Percentiles rank a stretch among this genome's conserved stretches.
Evolutionary conservation across 2,329 filamentous ascomycete species (phyloP).

Genomic region (Mariannaea elegans): DNA sequence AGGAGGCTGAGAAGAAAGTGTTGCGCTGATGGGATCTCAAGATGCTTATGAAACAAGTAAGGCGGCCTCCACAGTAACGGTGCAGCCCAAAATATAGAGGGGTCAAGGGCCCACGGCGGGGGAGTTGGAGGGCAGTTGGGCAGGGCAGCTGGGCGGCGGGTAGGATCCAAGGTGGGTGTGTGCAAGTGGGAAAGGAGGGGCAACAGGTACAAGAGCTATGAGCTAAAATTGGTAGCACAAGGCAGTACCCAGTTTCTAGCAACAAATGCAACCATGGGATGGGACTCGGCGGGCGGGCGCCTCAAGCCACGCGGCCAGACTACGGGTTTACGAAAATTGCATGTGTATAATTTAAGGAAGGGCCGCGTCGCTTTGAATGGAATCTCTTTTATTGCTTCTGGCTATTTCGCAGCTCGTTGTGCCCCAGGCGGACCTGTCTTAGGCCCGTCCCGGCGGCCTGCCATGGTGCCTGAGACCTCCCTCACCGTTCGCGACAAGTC

Average conservation of each 20-base stretch:
- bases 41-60: conserved; percentile 35
- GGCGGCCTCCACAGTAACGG: conserved; percentile 28
- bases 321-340: no score
- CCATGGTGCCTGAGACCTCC: no score
- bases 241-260: background rate
- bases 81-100: background rate
- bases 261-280: no score
- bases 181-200: background rate
- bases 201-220: background rate
- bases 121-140: background rate
- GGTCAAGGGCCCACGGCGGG: conserved; percentile 6
- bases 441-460: no score
- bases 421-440: no score
- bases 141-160: no score
- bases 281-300: no score
- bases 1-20: conserved; percentile 18
- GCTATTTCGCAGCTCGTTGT: no score
- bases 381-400: no score
- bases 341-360: no score
- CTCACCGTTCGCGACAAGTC: conserved; percentile 2
- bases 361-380: no score
- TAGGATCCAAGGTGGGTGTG: background rate
- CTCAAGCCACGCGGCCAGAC: no score
- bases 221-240: background rate
- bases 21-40: conserved; percentile 30